Percentiles rank a stretch among this genome's conserved stretches.
Evolutionary conservation across 208 protist species (phyloP).

Genomic region (Tritrichomonas foetus): DNA sequence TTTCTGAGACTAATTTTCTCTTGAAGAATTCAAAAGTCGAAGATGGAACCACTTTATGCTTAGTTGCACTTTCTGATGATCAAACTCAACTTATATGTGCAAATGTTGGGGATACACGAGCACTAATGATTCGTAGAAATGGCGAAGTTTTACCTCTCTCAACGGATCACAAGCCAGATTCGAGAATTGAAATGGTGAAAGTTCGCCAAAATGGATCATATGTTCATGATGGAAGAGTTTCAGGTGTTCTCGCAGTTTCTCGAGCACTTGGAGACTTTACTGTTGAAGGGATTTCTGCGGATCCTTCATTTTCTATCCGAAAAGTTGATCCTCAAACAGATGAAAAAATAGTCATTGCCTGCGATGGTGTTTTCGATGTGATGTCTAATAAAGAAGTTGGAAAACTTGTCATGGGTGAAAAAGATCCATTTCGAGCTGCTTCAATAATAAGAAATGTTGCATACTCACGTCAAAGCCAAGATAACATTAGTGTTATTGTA

Average conservation of each 20-base stretch:
- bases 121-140: background rate
- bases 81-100: background rate
- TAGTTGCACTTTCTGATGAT: background rate
- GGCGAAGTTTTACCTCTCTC: background rate
- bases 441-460: background rate
- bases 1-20: background rate
- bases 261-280: background rate
- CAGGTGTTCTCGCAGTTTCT: background rate
- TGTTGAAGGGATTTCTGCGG: background rate
- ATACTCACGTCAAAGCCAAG: background rate
- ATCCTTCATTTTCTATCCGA: background rate
- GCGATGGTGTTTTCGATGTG: constrained; percentile 38
- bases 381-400: background rate
- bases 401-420: background rate
- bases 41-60: background rate
- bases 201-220: background rate
- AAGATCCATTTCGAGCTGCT: background rate
- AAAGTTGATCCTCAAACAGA: background rate
- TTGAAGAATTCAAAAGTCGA: background rate
- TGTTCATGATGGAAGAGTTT: background rate
- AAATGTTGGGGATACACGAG: background rate
- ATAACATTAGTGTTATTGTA: background rate
- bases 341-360: background rate
- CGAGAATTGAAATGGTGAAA: background rate
- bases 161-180: background rate